phyloP scores from a whole-genome alignment of 192 early-diverging fungal genomes.

The Lobosporangium transversale region DNA sequence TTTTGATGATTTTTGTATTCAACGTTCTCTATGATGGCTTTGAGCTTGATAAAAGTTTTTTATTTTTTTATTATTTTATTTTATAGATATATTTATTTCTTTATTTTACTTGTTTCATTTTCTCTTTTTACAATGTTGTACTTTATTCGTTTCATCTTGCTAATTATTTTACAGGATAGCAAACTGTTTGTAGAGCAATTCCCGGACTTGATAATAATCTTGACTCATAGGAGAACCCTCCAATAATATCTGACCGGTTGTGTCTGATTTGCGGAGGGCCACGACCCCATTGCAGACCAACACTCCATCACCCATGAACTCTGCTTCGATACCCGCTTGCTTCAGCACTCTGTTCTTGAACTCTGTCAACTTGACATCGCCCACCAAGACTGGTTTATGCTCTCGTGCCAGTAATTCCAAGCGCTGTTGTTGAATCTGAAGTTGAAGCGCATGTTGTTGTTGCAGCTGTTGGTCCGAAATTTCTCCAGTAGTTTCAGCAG shows the following conservation, averaged over 20 bases:
- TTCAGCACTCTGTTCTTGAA: conserved; percentile 75
- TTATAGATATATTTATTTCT: not conserved
- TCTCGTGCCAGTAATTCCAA: conserved; percentile 36
- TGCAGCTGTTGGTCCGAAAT: not conserved
- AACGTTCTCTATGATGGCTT: not conserved
- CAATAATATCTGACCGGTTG: conserved; percentile 31
- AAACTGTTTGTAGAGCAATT: conserved; percentile 76
- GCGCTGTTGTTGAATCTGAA: conserved; percentile 41
- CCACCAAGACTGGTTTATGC: conserved; percentile 80
- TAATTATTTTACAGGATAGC: conserved; percentile 68
- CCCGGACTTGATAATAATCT: conserved; percentile 79
- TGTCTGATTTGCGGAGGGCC: conserved; percentile 67
- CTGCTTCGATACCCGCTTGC: conserved; percentile 76
- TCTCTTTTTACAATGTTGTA: not conserved
- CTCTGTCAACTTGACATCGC: conserved; percentile 86
- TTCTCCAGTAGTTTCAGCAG: conserved; percentile 1
- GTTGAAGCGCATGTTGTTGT: conserved; percentile 7
- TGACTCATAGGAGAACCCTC: conserved; percentile 51
- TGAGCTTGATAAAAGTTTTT: not conserved
- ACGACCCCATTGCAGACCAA: conserved; percentile 86
- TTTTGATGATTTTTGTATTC: no score
- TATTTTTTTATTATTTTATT: not conserved
- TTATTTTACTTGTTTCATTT: not conserved
- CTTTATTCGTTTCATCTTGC: no score
- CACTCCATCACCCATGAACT: conserved; percentile 86